These are phyloP conservation scores for Mortierella sp. DNA, from an alignment of 371 early-diverging fungal species.

Conservation along the genomic window DNA sequence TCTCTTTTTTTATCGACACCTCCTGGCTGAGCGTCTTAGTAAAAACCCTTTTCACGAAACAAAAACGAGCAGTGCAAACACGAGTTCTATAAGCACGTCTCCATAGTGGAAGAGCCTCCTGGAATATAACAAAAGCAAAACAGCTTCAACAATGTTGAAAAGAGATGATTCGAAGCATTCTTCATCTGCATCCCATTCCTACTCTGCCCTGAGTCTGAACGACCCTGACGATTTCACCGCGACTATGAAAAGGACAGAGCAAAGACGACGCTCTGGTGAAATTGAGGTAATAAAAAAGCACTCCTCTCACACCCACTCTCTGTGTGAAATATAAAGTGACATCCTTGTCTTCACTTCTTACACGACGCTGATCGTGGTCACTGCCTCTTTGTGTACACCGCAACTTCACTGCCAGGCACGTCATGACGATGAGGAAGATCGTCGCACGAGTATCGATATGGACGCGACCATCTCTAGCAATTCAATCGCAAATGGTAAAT, in stretches of 20 bases:
- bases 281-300: too few relatives aligned
- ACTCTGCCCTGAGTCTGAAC: constrained; percentile 19
- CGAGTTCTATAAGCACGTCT: too few relatives aligned
- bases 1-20: too few relatives aligned
- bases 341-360: not conserved
- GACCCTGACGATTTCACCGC: constrained; percentile 25
- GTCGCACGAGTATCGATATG: constrained; percentile 14
- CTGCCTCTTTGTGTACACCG: not conserved
- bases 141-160: constrained; percentile 13
- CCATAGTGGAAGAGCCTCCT: constrained; percentile 1
- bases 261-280: not conserved
- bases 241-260: not conserved
- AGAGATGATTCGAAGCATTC: constrained; percentile 11
- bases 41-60: too few relatives aligned
- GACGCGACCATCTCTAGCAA: constrained; percentile 2
- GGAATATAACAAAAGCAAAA: not conserved
- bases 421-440: not conserved
- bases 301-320: too few relatives aligned
- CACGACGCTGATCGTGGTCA: not conserved
- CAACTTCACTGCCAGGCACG: not conserved
- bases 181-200: constrained; percentile 16
- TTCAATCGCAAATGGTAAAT: not conserved
- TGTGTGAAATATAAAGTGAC: not conserved
- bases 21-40: too few relatives aligned
- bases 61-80: too few relatives aligned